Evolutionary conservation across 352 stramenopile species (phyloP), one percentile per base, ranked within the genome.

Genomic region (Phytophthora tubulina): DNA sequence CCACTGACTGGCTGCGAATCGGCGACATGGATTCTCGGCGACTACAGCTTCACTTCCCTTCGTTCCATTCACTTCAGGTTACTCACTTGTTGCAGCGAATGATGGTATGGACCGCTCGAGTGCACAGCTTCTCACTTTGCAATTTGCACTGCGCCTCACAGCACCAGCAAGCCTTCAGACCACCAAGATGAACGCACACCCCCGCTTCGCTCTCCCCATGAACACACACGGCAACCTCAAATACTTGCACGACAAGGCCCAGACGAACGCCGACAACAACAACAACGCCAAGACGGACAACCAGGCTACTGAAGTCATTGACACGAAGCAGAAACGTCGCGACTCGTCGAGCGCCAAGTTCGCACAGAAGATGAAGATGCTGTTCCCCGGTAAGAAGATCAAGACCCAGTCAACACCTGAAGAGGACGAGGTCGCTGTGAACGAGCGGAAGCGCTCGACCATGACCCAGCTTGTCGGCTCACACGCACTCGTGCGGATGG

Each of bases 211-310:
- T 6, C 61, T 70, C 38, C 57, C 63, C 33, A 30, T 76, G 30
- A 78, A 71, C 66, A 71, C 70, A 30, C 65, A 53, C 46, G 17
- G 58, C 31, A 69, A 66, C 53, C 57, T 77, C 65, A 67, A 60
- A 33, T 39, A 65, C 49, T 46, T 78, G 42, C 54, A 62, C 59
- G 70, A 66, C 53, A 56, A 62, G 39, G 31, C 61, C 4, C 60
- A 63, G 3, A 38, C 45, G 4, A 57, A 59, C 50, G 30, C 5
- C 38, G 49, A 61, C 46, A 30, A 11, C 33, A 21, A 21, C 21
- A n/a, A 51, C 21, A 56, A 68, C 38, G 41, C 27, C 21, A 46
- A 73, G 51, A 46, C 36, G 8, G 45, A 42, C 50, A 63, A 59
- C 32, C 45, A 70, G 4, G 30, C 39, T 11, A 17, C 66, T 3